These are phyloP conservation scores for Xylariaceae sp. DNA, from an alignment of 2,329 filamentous ascomycete species.

Conservation along the genomic window DNA sequence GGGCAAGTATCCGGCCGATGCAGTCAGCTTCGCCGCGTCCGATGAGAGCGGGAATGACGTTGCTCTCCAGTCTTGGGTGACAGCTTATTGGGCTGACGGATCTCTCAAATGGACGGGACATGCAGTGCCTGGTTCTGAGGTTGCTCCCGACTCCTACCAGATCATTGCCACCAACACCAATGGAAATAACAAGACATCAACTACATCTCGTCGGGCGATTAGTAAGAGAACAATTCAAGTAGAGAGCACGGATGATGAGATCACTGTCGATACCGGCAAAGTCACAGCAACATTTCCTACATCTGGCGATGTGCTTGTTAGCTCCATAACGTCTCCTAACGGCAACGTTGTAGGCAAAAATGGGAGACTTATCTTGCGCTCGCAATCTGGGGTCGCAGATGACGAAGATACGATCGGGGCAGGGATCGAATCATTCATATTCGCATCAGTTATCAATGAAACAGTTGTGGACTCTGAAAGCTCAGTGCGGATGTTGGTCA, in stretches of 20 bases:
- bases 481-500: constrained; percentile 45
- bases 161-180: constrained; percentile 29
- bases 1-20: constrained; percentile 35
- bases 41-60: constrained; percentile 24
- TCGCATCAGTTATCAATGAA: constrained; percentile 49
- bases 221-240: constrained; percentile 13
- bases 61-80: constrained; percentile 51
- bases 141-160: constrained; percentile 39
- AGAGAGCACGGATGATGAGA: constrained; percentile 21
- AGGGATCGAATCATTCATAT: constrained; percentile 39
- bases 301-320: constrained; percentile 37
- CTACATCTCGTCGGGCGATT: not conserved
- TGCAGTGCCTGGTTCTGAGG: constrained; percentile 43
- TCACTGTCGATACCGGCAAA: constrained; percentile 43
- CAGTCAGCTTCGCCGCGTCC: constrained; percentile 34
- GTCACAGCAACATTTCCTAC: constrained; percentile 40
- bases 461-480: constrained; percentile 43
- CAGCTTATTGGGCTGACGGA: constrained; percentile 56
- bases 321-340: constrained; percentile 35
- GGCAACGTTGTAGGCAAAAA: constrained; percentile 42
- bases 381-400: constrained; percentile 44
- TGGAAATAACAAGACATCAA: constrained; percentile 1
- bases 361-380: constrained; percentile 50
- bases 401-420: constrained; percentile 36
- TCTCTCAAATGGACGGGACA: constrained; percentile 61